Percentiles rank a stretch among this genome's conserved stretches.
Conservation (phyloP, 2,329 filamentous ascomycete genomes). For the Fusarium transvaalense region DNA sequence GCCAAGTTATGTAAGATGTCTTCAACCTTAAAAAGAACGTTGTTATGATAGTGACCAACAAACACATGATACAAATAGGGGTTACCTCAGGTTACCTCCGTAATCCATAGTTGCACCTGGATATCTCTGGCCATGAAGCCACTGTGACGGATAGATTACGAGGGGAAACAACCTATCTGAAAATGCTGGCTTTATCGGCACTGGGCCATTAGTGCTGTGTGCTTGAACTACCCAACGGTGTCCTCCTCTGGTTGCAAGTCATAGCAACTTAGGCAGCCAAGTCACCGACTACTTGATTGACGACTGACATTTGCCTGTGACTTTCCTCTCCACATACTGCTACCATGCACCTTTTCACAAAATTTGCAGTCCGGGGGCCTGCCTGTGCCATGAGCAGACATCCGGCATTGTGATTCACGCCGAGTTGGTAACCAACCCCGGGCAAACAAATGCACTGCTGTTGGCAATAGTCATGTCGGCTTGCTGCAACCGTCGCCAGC, state of each 20-base stretch:
- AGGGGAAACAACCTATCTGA: slow-evolving; percentile 1
- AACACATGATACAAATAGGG: slow-evolving; percentile 5
- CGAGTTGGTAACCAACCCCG: slow-evolving; percentile 22
- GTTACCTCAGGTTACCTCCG: slow-evolving; percentile 2
- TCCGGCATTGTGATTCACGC: slow-evolving; percentile 25
- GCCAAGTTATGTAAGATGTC: neutral
- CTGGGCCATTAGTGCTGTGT: slow-evolving; percentile 13
- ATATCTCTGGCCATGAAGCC: slow-evolving; percentile 2
- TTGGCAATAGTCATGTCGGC: slow-evolving; percentile 9
- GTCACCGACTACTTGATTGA: slow-evolving; percentile 6
- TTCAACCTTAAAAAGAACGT: neutral
- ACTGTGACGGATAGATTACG: slow-evolving; percentile 14
- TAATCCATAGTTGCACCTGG: neutral
- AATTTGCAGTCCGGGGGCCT: slow-evolving; percentile 19
- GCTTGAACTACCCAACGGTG: slow-evolving; percentile 1
- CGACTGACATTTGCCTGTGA: slow-evolving; percentile 16
- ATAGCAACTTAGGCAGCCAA: slow-evolving; percentile 19
- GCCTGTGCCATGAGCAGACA: slow-evolving; percentile 24
- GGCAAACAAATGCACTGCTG: slow-evolving; percentile 18
- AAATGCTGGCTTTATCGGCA: slow-evolving; percentile 3
- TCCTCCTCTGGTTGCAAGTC: slow-evolving; percentile 13
- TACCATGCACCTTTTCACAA: slow-evolving; percentile 20
- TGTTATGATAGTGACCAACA: neutral
- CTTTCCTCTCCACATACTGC: slow-evolving; percentile 14
- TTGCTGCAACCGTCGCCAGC: slow-evolving; percentile 9